phyloP scores from a whole-genome alignment of 176 grass and related monocot species.

The Oropetium thomaeum region DNA sequence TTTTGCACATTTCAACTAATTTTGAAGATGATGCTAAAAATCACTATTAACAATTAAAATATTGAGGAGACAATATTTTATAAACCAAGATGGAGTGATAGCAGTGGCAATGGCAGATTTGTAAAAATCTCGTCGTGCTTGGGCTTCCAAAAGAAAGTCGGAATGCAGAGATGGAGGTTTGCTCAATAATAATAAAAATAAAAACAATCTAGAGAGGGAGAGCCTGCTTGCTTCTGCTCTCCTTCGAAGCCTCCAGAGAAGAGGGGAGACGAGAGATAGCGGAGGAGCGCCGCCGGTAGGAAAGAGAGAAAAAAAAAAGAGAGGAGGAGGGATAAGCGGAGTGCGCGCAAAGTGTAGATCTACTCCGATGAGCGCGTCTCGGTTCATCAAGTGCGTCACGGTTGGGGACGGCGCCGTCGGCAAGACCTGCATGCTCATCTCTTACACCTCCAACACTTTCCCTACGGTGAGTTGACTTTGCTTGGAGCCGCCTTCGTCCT shows the following conservation, averaged over 20 bases:
- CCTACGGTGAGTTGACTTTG: constrained; percentile 28
- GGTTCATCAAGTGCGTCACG: constrained; percentile 56
- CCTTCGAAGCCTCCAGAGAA: neutral
- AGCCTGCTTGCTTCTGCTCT: neutral
- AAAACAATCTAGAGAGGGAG: no score
- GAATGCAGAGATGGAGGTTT: no score
- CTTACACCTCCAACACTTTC: constrained; percentile 50
- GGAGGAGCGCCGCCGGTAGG: neutral
- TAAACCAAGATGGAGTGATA: no score
- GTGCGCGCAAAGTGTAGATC: neutral
- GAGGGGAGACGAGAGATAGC: neutral
- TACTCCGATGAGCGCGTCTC: constrained; percentile 46
- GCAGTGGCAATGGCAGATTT: no score
- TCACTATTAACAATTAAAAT: no score
- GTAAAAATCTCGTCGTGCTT: neutral
- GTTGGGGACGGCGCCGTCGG: constrained; percentile 45
- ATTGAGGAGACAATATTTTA: no score
- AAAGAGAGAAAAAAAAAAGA: neutral
- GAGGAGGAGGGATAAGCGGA: neutral
- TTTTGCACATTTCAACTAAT: no score
- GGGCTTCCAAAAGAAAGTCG: no score
- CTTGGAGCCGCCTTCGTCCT: neutral
- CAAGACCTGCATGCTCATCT: constrained; percentile 56
- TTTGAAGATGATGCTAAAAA: no score
- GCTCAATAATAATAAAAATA: no score